Conservation (phyloP, 495 filamentous ascomycete species). For the Annulohypoxylon nitens region DNA sequence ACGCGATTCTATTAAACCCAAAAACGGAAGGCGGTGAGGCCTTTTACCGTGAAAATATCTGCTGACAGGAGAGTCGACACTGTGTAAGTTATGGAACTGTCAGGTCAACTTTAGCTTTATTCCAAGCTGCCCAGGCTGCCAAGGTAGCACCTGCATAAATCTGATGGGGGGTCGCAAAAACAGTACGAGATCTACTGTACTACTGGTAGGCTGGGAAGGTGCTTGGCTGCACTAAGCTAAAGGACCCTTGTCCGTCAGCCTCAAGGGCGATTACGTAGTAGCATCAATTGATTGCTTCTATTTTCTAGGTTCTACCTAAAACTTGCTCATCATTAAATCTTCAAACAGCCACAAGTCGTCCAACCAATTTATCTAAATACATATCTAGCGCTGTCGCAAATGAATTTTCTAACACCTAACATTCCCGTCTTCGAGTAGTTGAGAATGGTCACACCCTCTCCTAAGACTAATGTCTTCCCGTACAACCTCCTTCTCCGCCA, state of each 20-base stretch:
- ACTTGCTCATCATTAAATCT: constrained; percentile 16
- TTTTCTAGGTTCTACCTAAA: not conserved
- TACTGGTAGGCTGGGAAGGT: not conserved
- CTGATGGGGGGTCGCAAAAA: not conserved
- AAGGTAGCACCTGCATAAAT: constrained; percentile 1
- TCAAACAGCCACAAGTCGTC: constrained; percentile 11
- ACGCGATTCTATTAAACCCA: constrained; percentile 52
- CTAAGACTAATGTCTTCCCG: constrained; percentile 69
- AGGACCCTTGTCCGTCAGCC: constrained; percentile 19
- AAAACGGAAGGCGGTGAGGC: constrained; percentile 29
- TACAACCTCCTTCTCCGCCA: constrained; percentile 68
- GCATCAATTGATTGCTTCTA: constrained; percentile 17
- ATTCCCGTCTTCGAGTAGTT: constrained; percentile 49
- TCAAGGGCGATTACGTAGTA: constrained; percentile 17
- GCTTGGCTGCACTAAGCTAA: not conserved
- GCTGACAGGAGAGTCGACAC: not conserved
- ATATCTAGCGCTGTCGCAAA: constrained; percentile 13
- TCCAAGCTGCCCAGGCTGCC: not conserved
- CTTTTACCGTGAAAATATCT: not conserved
- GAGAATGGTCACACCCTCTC: constrained; percentile 40
- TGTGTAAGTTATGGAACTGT: not conserved
- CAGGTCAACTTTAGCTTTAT: not conserved
- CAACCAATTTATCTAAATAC: constrained; percentile 12
- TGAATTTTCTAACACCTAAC: constrained; percentile 7
- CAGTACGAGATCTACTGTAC: not conserved